Base-by-base conservation (phyloP, 495 filamentous ascomycete species). In the Chaetomium tenue region DNA sequence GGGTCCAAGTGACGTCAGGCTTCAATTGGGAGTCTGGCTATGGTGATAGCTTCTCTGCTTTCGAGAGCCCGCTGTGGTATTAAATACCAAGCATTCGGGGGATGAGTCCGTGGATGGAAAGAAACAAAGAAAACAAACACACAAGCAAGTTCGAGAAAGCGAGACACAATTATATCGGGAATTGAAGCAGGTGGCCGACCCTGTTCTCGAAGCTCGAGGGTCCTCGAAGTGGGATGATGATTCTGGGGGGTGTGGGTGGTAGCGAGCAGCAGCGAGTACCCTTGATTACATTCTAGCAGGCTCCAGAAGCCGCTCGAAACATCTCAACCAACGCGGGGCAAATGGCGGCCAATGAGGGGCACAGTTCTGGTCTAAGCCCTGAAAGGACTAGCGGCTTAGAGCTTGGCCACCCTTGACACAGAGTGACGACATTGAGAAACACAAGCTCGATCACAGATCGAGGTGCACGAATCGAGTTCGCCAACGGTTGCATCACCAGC, bases 1-100 rank as follows among this genome's bases (percentile, higher is more conserved):
- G 7, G 28, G 6, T 59, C 3, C 58, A 22, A 47, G 71, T 72
- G 70, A 72, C 68, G 72, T 72, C 66, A 69, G 72, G 66, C 68
- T 64, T 63, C 66, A 61, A 55, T 50, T 52, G 50, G 50, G 28
- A 40, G 50, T 62, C 48, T 67, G 68, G 28, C n/a, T 26, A 13
- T 33, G 51, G 26, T 20, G 60, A 37, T 1, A 22, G 28, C 33
- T 8, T 58, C 30, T 44, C 46, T 50, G 58, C 44, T 15, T 28
- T 60, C 8, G 20, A 59, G 22, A 51, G n/a, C 16, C 12, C 18
- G 25, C 30, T 48, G 57, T 20, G 42, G 37, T n/a, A 5, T 39
- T 6, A 37, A 37, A 37, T 37, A 37, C 33, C 33, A 3, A 37
- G 55, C 61, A 52, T 63, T 55, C 26, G 48, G 25, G 60, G 37